phyloP scores from a whole-genome alignment of 2,329 filamentous ascomycete genomes.

The Aureobasidium sp. region DNA sequence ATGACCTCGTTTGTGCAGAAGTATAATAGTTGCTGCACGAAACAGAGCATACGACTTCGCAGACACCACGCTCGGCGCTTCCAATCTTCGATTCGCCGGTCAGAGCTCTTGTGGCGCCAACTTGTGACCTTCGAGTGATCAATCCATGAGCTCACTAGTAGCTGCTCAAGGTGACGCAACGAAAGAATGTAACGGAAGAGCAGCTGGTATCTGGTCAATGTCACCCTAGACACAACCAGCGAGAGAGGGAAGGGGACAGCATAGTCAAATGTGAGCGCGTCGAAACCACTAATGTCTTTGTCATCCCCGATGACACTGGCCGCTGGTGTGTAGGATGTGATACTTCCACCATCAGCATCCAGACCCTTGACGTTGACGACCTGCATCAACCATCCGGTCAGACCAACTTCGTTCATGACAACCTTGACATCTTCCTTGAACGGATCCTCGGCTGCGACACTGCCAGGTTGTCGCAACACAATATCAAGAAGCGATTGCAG shows the following conservation, averaged over 20 bases:
- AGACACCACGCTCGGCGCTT: slow-evolving; percentile 89
- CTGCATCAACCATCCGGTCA: slow-evolving; percentile 90
- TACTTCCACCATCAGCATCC: slow-evolving; percentile 52
- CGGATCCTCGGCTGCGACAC: slow-evolving; percentile 84
- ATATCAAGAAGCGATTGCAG: slow-evolving; percentile 93
- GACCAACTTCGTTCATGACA: slow-evolving; percentile 88
- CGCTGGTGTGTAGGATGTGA: slow-evolving; percentile 61
- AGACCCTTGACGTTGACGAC: slow-evolving; percentile 96
- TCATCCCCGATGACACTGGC: slow-evolving; percentile 55
- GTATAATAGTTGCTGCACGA: slow-evolving; percentile 92
- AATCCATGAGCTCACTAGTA: slow-evolving; percentile 82
- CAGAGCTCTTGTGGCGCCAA: slow-evolving; percentile 70
- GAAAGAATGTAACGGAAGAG: slow-evolving; percentile 92
- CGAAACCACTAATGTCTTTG: slow-evolving; percentile 83
- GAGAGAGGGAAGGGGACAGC: slow-evolving; percentile 91
- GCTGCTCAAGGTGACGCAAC: slow-evolving; percentile 78
- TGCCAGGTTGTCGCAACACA: slow-evolving; percentile 91
- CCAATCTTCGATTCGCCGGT: slow-evolving; percentile 74
- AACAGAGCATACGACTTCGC: slow-evolving; percentile 88
- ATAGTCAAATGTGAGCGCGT: slow-evolving; percentile 90
- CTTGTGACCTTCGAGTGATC: slow-evolving; percentile 73
- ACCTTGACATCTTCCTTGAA: slow-evolving; percentile 99
- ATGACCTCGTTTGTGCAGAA: slow-evolving; percentile 97
- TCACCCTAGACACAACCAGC: slow-evolving; percentile 91
- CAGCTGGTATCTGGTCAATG: slow-evolving; percentile 91